phyloP scores from a whole-genome alignment of 2,329 filamentous ascomycete genomes.

The Myriosclerotinia scirpicola region DNA sequence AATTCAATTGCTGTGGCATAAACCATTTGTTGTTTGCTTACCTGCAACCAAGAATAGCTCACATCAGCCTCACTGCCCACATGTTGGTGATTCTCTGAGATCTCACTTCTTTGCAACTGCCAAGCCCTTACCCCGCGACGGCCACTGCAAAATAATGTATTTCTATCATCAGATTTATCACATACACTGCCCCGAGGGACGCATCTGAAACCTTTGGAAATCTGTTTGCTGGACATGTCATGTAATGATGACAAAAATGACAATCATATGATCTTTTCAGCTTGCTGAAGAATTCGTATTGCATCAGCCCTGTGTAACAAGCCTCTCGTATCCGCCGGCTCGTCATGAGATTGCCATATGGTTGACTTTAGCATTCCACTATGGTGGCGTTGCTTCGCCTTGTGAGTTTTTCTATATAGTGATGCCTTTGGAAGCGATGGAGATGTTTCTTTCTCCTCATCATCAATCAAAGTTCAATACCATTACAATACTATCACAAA shows the following conservation, averaged over 20 bases:
- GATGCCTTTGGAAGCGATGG: neutral
- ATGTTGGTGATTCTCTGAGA: neutral
- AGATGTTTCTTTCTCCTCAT: neutral
- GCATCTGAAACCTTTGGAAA: neutral
- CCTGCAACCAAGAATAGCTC: neutral
- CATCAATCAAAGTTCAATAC: neutral
- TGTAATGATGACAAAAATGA: neutral
- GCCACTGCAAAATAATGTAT: neutral
- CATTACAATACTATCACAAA: neutral
- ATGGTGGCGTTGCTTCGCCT: neutral
- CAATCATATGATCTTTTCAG: conserved; percentile 17
- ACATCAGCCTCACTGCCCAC: neutral
- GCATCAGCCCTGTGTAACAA: conserved; percentile 1
- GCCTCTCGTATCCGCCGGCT: conserved; percentile 10
- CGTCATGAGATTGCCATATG: conserved; percentile 5
- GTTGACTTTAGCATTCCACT: neutral
- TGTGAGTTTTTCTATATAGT: neutral
- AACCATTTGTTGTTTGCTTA: neutral
- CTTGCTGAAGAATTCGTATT: conserved; percentile 1
- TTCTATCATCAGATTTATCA: conserved; percentile 1
- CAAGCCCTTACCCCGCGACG: conserved; percentile 3
- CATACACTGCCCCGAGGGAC: neutral
- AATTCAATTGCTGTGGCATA: neutral
- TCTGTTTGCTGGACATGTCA: neutral
- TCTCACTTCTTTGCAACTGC: neutral